Conservation (phyloP, 2,329 filamentous ascomycete species). For the Sporothrix dimorphospora region DNA sequence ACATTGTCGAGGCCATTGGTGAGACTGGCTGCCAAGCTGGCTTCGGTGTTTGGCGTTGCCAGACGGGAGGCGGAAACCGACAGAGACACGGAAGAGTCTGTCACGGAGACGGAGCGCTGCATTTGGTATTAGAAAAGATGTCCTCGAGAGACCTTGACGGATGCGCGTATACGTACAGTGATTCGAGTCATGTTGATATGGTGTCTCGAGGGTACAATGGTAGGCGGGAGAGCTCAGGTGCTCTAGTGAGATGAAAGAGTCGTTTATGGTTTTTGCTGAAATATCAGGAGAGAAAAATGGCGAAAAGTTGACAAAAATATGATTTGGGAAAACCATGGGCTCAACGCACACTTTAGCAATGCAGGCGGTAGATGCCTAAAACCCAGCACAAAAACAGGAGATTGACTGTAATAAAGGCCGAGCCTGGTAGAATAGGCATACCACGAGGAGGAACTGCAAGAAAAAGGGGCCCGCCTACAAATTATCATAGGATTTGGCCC, state of each 20-base stretch:
- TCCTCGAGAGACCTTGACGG: not conserved
- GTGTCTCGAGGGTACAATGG: not conserved
- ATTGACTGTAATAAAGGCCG: not conserved
- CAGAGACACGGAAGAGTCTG: not conserved
- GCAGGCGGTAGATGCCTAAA: not conserved
- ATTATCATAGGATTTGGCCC: too few relatives aligned
- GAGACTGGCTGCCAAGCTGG: constrained; percentile 1
- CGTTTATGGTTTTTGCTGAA: not conserved
- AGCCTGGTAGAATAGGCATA: not conserved
- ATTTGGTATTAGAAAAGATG: not conserved
- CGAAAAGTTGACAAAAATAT: not conserved
- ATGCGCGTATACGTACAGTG: not conserved
- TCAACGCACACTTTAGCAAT: not conserved
- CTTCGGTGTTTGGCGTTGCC: not conserved
- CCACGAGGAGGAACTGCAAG: too few relatives aligned
- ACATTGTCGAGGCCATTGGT: constrained; percentile 8
- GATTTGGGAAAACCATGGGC: not conserved
- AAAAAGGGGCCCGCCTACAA: too few relatives aligned
- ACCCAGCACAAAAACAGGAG: not conserved
- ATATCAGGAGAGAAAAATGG: not conserved
- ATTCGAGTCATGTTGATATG: not conserved
- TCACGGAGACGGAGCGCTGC: not conserved
- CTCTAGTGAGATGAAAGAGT: not conserved
- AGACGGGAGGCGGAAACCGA: not conserved
- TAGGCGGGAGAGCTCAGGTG: not conserved